Evolutionary conservation across 1,139 yeast species (phyloP), one percentile per base, ranked within the genome.

Genomic region (Nakaseomyces glabratus): DNA sequence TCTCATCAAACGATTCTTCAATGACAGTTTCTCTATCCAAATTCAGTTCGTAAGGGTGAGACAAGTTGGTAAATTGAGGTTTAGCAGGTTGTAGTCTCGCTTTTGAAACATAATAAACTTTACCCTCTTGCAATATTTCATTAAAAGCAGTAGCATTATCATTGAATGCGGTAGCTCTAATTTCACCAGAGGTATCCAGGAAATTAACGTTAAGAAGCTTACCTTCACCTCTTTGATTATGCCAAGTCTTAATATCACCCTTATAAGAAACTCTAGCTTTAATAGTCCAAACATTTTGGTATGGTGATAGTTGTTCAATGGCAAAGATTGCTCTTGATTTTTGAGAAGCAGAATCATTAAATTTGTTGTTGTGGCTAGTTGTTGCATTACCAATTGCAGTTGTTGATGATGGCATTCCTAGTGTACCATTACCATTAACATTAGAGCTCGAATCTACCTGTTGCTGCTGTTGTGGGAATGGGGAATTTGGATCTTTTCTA

Each of bases 111-210:
- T 79, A 84, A 57, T 85, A 93, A 4, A 84, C 94, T 55, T 82
- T 79, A 21, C 95, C 96, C 54, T 86, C 97, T 57, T 82, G 82
- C 40, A 93, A 65, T 31, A 75, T 52, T 47, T 79, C 81, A 60
- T 73, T 79, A 51, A 73, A 80, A 52, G 73, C 75, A 42, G 82
- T 94, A 6, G 93, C 96, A 45, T 73, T 71, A 30, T 85, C 93
- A 55, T 82, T 84, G 61, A 93, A 93, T 3, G 93, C 96, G 6
- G 97, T 86, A 11, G 95, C 97, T 51, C 93, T 73, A 49, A 93
- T 93, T 63, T 90, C 98, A 51, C 93, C 95, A 5, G 95, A 81
- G 56, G 93, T 95, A 56, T 93, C 99, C 44, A 88, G 64, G 45
- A 93, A 75, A 48, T 86, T 84, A 26, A 85, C 85, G 48, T 81